These are phyloP conservation scores for Fusarium lyarnte DNA, from an alignment of 2,329 filamentous ascomycete species.

Conservation along the genomic window DNA sequence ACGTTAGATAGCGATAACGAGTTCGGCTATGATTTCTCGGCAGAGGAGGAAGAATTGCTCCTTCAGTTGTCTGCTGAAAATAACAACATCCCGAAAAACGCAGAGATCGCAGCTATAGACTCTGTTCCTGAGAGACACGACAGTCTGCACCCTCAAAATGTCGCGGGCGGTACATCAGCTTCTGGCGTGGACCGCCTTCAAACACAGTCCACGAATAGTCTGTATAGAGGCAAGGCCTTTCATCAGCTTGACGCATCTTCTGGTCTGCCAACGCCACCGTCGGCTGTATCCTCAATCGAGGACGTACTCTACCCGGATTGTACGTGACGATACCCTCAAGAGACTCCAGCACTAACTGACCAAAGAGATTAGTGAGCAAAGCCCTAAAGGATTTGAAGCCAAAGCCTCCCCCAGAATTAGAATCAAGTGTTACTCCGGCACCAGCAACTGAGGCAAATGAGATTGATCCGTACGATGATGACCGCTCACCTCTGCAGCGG, in stretches of 20 bases:
- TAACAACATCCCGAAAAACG: conserved; percentile 13
- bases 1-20: conserved; percentile 52
- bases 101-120: conserved; percentile 32
- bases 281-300: conserved; percentile 26
- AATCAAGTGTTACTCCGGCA: conserved; percentile 20
- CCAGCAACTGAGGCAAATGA: not conserved
- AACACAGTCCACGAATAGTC: not conserved
- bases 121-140: conserved; percentile 36
- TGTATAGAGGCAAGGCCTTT: conserved; percentile 12
- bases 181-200: conserved; percentile 6
- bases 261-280: conserved; percentile 12
- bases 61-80: conserved; percentile 48
- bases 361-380: conserved; percentile 71
- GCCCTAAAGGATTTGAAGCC: conserved; percentile 46
- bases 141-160: conserved; percentile 9
- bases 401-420: conserved; percentile 17
- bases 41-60: conserved; percentile 56
- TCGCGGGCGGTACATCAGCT: not conserved
- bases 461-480: conserved; percentile 44
- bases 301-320: conserved; percentile 62
- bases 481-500: conserved; percentile 72
- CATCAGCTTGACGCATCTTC: not conserved
- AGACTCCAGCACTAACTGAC: conserved; percentile 64
- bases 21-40: conserved; percentile 58
- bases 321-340: conserved; percentile 49